Evolutionary conservation across 2,329 filamentous ascomycete genomes (phyloP), one percentile per base, ranked within the genome.

Genomic region (Phoma herbarum): DNA sequence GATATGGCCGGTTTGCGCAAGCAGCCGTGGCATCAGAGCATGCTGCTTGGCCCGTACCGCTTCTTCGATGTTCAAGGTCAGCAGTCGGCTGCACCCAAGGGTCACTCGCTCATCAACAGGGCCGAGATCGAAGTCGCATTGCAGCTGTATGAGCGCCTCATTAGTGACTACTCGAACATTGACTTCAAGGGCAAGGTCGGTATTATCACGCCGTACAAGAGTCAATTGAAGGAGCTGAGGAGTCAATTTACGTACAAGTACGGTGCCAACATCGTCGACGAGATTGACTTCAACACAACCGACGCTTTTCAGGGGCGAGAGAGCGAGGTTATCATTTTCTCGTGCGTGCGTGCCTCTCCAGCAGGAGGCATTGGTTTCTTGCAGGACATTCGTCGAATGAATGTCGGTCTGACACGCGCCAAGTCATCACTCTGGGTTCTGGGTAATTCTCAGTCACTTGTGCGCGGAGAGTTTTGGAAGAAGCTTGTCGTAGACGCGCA

Each of bases 271-370:
- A 93, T 99, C 64, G 84, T 88, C 23, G 88, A 90, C 29, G 85
- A 85, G 20, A 90, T 99, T 64, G 96, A 99, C 66, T 99, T 99
- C 85, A 99, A 99, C 77, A 99, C 95, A 0, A 99, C 95, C 0
- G 95, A 99, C 79, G 96, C 95, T 18, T 99, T 97, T 77, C 93
- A 99, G 77, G 95, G 95, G 62, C 88, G 96, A 66, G 95, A 99
- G 78, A 95, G 93, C 71, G 95, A 99, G 74, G 90, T 99, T 63
- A 98, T 99, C 77, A 98, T 99, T 64, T 99, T 99, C 81, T 98
- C 95, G 39, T 99, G 96, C 77, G 95, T 99, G 61, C 89, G 95
- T 80, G 94, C 95, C 22, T 94, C 90, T 28, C 87, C 91, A n/a
- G 91, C 90, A 8, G 90, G 91, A n/a, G 93, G 94, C 70, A 97